Evolutionary conservation across 1,284 basidiomycete species (phyloP), one percentile per base, ranked within the genome.

Genomic region (Ceratobasidium sp.): DNA sequence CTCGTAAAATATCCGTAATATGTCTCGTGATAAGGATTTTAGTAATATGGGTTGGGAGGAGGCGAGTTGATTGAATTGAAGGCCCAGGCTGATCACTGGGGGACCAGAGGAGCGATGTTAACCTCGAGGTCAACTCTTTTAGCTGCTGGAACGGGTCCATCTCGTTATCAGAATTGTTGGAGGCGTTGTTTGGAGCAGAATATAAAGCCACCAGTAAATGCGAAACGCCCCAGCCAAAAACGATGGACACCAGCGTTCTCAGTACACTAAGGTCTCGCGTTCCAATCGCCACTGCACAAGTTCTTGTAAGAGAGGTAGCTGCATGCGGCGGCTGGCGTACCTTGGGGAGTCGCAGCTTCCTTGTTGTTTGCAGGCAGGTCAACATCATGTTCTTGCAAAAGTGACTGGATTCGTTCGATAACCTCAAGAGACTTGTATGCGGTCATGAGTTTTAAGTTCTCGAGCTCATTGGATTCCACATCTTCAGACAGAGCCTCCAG

Each of bases 201-300:
- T 80, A 81, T 8, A 82, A 79, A 19, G 89, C 81, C 71, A 80
- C 78, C 36, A 91, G 83, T 8, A 90, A 79, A 5, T 87, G 87
- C 22, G 89, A 86, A 3, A 88, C 80, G 5, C 88, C 89, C 92
- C 92, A 93, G 77, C 88, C 90, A 80, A 93, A 91, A 24, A 87
- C 81, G 72, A 94, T 85, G 15, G 90, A 88, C 9, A 91, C 79
- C 29, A 93, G 84, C 0, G 89, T 90, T 44, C 89, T 87, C 1
- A 93, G 80, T 75, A 88, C 82, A 5, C 84, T 81, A 50, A 93
- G 81, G 80, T 94, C 92, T 73, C 90, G 87, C 1, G 89, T 87
- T 0, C 91, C 92, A 67, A 94, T 83, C 19, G 83, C 79, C 27
- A 86, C 86, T 1, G 80, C 80, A 45, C 24, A 22, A 22, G 22